These are phyloP conservation scores for Talaromyces funiculosus DNA, from an alignment of 2,329 filamentous ascomycete genomes.

Conservation along the genomic window DNA sequence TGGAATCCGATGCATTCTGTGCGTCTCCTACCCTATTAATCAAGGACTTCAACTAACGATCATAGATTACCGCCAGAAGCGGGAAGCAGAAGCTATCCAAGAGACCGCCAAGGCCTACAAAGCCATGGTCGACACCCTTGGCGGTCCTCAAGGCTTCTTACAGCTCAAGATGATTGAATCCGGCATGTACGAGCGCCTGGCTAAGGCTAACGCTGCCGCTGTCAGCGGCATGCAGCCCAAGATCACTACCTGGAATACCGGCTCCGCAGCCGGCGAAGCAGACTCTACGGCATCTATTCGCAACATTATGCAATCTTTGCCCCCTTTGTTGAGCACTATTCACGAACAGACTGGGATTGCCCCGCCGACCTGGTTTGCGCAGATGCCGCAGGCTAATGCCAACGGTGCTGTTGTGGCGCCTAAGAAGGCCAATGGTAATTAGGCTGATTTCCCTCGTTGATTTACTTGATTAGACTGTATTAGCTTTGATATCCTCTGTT, in stretches of 20 bases:
- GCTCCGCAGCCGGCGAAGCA: conserved; percentile 39
- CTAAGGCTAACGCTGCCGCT: conserved; percentile 69
- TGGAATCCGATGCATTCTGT: conserved; percentile 37
- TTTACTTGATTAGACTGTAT: background rate
- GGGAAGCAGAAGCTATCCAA: conserved; percentile 68
- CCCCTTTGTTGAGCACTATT: conserved; percentile 76
- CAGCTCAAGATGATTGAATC: conserved; percentile 86
- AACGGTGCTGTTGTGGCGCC: background rate
- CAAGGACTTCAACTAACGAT: background rate
- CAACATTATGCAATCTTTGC: conserved; percentile 78
- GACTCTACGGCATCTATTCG: conserved; percentile 62
- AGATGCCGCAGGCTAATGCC: conserved; percentile 41
- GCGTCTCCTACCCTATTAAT: conserved; percentile 7
- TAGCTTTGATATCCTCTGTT: background rate
- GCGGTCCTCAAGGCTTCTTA: conserved; percentile 70
- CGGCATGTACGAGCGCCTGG: conserved; percentile 70
- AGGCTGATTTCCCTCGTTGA: background rate
- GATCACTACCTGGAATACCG: conserved; percentile 84
- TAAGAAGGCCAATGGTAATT: conserved; percentile 9
- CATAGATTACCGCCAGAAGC: conserved; percentile 49
- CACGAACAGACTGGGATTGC: conserved; percentile 82
- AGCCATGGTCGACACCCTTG: conserved; percentile 65
- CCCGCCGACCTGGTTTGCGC: conserved; percentile 66
- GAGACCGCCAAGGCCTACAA: conserved; percentile 79
- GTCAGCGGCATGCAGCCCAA: conserved; percentile 76